A percentile compares a stretch with the other conserved stretches of the same genome.
phyloP scores from a whole-genome alignment of 1,284 basidiomycete genomes.

The Cryptococcus jaspeensis region DNA sequence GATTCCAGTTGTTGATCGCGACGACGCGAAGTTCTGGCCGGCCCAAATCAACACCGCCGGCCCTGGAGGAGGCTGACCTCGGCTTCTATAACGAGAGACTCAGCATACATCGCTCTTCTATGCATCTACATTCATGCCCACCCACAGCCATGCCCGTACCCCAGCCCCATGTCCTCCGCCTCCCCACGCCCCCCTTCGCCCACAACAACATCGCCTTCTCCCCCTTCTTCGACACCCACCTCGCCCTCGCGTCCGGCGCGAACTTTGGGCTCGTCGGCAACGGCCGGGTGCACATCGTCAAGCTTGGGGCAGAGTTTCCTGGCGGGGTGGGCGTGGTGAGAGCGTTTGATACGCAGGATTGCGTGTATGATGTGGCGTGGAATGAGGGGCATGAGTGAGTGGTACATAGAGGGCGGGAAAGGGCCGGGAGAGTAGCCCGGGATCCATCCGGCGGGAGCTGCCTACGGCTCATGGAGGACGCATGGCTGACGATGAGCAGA shows the following conservation, averaged over 20 bases:
- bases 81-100: not conserved
- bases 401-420: constrained; percentile 40
- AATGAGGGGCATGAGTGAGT: constrained; percentile 84
- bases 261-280: constrained; percentile 97
- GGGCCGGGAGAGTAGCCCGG: constrained; percentile 43
- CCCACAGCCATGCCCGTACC: not conserved
- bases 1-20: too few species aligned
- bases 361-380: constrained; percentile 88
- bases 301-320: constrained; percentile 51
- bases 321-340: constrained; percentile 63
- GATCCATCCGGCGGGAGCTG: not conserved
- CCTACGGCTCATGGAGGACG: not conserved
- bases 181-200: constrained; percentile 73
- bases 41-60: not conserved
- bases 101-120: not conserved
- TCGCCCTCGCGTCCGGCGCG: constrained; percentile 85
- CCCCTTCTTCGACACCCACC: constrained; percentile 76
- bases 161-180: constrained; percentile 5
- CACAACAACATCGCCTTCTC: constrained; percentile 89
- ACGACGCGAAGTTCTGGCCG: too few species aligned
- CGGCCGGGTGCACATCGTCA: constrained; percentile 74
- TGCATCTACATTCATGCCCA: not conserved
- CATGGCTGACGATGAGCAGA: constrained; percentile 11
- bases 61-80: too few species aligned
- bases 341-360: constrained; percentile 90